Evolutionary conservation across 495 filamentous ascomycete genomes (phyloP), one percentile per base, ranked within the genome.

Genomic region (Rostrohypoxylon terebratum): DNA sequence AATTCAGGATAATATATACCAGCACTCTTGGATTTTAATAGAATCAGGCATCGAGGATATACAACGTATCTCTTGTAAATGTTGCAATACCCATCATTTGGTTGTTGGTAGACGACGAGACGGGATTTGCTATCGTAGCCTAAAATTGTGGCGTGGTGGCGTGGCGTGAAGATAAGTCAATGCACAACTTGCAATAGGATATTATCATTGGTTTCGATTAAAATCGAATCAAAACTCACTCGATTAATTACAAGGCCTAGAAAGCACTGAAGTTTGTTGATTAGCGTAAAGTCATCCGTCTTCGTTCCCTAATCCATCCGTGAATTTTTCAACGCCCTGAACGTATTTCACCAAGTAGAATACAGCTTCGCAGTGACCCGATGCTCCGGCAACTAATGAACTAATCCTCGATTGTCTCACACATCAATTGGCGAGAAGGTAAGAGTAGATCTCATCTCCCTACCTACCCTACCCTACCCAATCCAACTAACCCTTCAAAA

Each of bases 301-400:
- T 59, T 70, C 45, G 40, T 70, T 31, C 45, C 62, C 58, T 66
- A 53, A 38, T 65, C 61, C 62, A 50, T 16, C 61, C 42, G 33
- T 53, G 60, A 23, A 62, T 65, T 70, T 73, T 74, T 69, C 66
- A 70, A 74, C 66, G 71, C 66, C 71, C 36, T 31, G 44, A 48
- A 66, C 50, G 50, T 63, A 16, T 62, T 58, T 66, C 33, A 25
- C 66, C 66, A 66, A 66, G 66, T 69, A 66, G 34, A 73, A 14
- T 73, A 73, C 71, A 69, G 61, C 33, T 45, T 55, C 20, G 54
- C 33, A 34, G 66, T 42, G 21, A 42, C 48, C 10, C 36, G 14
- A 66, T 55, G 53, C 38, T 34, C 25, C 36, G 11, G 36, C 45
- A 40, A 34, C 45, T 14, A 40, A 59, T 28, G 25, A 33, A 34